Conservation (phyloP, 371 early-diverging fungal species). For the Syncephalastrum contaminatum region DNA sequence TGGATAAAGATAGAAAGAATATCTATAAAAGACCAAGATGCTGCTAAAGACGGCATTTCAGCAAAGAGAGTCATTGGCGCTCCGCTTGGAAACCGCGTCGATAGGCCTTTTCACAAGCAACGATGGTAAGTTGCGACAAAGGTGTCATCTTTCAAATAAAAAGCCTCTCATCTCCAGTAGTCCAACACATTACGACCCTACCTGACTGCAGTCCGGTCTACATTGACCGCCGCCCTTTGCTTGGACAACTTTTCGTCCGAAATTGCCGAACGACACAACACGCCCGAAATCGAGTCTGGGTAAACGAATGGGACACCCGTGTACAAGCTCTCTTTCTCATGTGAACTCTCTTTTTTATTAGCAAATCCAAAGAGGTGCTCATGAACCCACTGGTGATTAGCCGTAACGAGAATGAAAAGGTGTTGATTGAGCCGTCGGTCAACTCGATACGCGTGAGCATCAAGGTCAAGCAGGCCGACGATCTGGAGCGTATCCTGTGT, state of each 20-base stretch:
- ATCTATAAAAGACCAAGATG: too few relatives aligned
- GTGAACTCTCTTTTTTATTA: slow-evolving; percentile 23
- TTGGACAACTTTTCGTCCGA: slow-evolving; percentile 97
- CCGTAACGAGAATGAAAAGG: slow-evolving; percentile 94
- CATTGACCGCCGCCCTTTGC: slow-evolving; percentile 93
- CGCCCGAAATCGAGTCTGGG: slow-evolving; percentile 96
- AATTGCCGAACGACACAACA: slow-evolving; percentile 96
- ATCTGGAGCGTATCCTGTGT: slow-evolving; percentile 91
- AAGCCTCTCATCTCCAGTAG: slow-evolving; percentile 38
- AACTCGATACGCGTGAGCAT: slow-evolving; percentile 95
- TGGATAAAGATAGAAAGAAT: too few relatives aligned
- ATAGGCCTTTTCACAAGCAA: slow-evolving; percentile 3
- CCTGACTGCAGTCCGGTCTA: slow-evolving; percentile 90
- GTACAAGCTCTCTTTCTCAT: too few relatives aligned
- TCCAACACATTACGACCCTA: slow-evolving; percentile 97
- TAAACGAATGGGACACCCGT: slow-evolving; percentile 29
- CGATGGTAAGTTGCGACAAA: neutral
- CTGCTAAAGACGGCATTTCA: too few relatives aligned
- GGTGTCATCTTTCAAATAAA: neutral
- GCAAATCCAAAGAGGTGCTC: slow-evolving; percentile 79
- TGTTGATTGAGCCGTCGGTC: slow-evolving; percentile 90
- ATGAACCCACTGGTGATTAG: slow-evolving; percentile 88
- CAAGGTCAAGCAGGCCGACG: slow-evolving; percentile 97
- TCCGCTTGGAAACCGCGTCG: too few relatives aligned
- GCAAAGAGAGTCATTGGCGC: too few relatives aligned